phyloP scores from a whole-genome alignment of 306 rosid species.

The Quercus rubra region DNA sequence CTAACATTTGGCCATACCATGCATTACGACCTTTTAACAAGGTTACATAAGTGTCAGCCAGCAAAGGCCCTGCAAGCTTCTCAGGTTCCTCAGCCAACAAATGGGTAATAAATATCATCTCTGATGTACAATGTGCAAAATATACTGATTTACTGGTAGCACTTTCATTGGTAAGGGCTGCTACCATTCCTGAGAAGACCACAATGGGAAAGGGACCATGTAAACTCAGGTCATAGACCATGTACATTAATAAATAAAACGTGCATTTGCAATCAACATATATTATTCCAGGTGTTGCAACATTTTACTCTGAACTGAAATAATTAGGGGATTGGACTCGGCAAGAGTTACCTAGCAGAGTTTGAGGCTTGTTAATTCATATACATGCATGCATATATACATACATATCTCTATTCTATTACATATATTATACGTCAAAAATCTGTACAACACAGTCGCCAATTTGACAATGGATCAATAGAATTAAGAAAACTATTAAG shows the following conservation, averaged over 20 bases:
- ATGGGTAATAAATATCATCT: conserved; percentile 88
- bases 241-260: not conserved
- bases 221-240: conserved; percentile 6
- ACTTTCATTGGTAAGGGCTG: conserved; percentile 93
- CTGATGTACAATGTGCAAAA: conserved; percentile 89
- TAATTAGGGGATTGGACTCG: not conserved
- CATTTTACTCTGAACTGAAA: not conserved
- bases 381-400: too few relatives aligned
- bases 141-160: conserved; percentile 94
- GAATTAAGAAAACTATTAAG: too few relatives aligned
- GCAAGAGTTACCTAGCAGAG: not conserved
- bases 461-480: too few relatives aligned
- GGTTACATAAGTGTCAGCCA: conserved; percentile 90
- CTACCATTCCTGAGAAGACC: conserved; percentile 72
- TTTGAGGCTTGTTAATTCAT: too few relatives aligned
- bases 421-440: too few relatives aligned
- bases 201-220: not conserved
- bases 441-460: too few relatives aligned
- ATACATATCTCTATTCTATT: too few relatives aligned
- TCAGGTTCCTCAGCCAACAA: conserved; percentile 80
- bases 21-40: conserved; percentile 82
- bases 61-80: conserved; percentile 91
- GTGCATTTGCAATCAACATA: not conserved
- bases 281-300: not conserved
- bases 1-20: conserved; percentile 82